Evolutionary conservation across 495 filamentous ascomycete genomes (phyloP), one percentile per base, ranked within the genome.

Genomic region (Tuber microsphaerosporum): DNA sequence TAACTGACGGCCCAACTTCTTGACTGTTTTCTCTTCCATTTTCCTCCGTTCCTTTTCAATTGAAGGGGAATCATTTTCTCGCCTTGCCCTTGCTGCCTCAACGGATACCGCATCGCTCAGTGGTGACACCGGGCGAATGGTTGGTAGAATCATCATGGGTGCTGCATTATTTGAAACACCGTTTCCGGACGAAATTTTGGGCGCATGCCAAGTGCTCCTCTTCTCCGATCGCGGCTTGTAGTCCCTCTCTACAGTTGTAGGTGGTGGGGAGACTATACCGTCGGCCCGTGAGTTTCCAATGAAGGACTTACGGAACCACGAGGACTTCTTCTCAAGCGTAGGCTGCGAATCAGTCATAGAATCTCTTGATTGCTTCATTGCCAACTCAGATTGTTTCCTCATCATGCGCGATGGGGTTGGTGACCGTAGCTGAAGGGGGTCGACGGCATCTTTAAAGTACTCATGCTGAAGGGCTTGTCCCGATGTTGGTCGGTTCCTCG

Each of bases 131-230:
- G 96, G 96, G 70, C 92, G 90, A 72, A 99, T 98, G 10, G 96
- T 97, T 31, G 96, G 96, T 56, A 99, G 86, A 76, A 99, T 99
- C 31, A 93, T 95, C 91, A 99, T 99, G 8, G 96, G 96, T 61
- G 95, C 94, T 44, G 90, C 92, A 82, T 92, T 96, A 65, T 73
- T 79, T 77, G 80, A 71, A 71, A 41, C 42, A 19, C 83, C 78
- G 41, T 44, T 43, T 43, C 75, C 75, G 37, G 83, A 75, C 71
- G 77, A 37, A 76, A 79, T 72, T 69, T 82, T 83, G 39, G 77
- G 81, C 2, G 81, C 81, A 76, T 83, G 81, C 81, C 81, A 83
- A 73, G 81, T 83, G 34, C 79, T 83, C 69, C 81, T 77, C 69
- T 83, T 83, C n/a, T 83, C 81, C n/a, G 79, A 72, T 16, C 78